Evolutionary conservation across 2,329 filamentous ascomycete genomes (phyloP).

Genomic region (Fusarium musae): DNA sequence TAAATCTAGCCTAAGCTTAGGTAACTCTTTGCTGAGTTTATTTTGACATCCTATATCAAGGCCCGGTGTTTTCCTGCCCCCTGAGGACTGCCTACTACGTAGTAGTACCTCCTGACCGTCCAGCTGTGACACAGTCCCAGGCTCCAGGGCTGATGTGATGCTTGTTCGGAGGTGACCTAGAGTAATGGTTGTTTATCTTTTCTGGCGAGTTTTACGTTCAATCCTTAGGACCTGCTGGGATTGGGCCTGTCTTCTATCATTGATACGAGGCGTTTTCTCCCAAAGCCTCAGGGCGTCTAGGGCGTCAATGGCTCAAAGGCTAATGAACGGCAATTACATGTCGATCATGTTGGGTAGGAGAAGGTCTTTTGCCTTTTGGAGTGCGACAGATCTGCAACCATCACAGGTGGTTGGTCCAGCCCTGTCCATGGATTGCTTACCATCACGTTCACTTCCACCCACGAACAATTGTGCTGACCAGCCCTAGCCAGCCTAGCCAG

Average conservation of each 20-base stretch:
- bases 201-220: neutral
- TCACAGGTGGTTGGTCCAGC: slow-evolving; percentile 19
- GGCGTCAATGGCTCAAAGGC: slow-evolving; percentile 7
- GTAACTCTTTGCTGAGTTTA: no score
- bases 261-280: neutral
- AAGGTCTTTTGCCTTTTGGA: slow-evolving; percentile 16
- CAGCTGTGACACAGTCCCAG: slow-evolving; percentile 19
- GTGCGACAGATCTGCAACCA: slow-evolving; percentile 39
- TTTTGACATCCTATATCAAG: no score
- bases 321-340: slow-evolving; percentile 7
- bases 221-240: neutral
- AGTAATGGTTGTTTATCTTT: neutral
- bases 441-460: neutral
- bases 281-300: neutral
- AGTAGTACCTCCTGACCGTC: slow-evolving; percentile 5
- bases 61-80: no score
- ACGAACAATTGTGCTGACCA: slow-evolving; percentile 14
- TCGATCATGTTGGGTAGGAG: slow-evolving; percentile 21
- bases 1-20: no score
- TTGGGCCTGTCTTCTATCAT: neutral
- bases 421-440: slow-evolving; percentile 30
- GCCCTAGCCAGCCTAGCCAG: neutral
- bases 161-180: neutral
- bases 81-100: neutral
- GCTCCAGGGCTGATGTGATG: neutral